Evolutionary conservation across 1,284 basidiomycete genomes (phyloP).

Genomic region (Hypsizygus ulmarius): DNA sequence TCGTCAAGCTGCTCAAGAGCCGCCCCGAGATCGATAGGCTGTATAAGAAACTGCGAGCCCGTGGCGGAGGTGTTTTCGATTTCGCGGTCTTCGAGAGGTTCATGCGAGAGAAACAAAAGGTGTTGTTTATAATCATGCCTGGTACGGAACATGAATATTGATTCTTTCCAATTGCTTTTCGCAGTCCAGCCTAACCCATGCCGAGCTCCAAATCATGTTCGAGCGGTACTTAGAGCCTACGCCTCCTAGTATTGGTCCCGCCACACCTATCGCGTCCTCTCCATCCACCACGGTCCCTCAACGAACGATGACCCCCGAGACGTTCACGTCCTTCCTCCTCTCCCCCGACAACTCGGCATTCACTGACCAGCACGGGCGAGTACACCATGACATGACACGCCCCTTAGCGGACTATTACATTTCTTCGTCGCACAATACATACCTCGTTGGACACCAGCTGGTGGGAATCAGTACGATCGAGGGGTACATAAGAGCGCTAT

Average conservation of each 20-base stretch:
- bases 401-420: conserved; percentile 90
- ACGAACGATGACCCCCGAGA: conserved; percentile 49
- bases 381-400: conserved; percentile 60
- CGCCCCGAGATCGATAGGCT: conserved; percentile 78
- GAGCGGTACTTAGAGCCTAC: conserved; percentile 46
- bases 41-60: conserved; percentile 51
- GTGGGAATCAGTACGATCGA: conserved; percentile 92
- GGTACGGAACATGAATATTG: neutral
- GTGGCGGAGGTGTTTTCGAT: conserved; percentile 44
- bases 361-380: conserved; percentile 28
- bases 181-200: conserved; percentile 46
- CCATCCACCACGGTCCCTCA: conserved; percentile 2
- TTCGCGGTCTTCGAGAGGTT: conserved; percentile 62
- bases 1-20: conserved; percentile 83
- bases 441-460: conserved; percentile 91
- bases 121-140: conserved; percentile 25
- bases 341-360: conserved; percentile 42
- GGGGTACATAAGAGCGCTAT: conserved; percentile 90
- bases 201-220: conserved; percentile 55
- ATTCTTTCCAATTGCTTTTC: conserved; percentile 8
- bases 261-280: neutral
- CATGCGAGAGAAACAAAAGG: conserved; percentile 67
- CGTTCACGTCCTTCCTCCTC: conserved; percentile 75
- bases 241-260: neutral
- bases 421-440: conserved; percentile 96